Base-by-base conservation (phyloP, 2,329 filamentous ascomycete genomes). In the Aspergillus luchuensis region DNA sequence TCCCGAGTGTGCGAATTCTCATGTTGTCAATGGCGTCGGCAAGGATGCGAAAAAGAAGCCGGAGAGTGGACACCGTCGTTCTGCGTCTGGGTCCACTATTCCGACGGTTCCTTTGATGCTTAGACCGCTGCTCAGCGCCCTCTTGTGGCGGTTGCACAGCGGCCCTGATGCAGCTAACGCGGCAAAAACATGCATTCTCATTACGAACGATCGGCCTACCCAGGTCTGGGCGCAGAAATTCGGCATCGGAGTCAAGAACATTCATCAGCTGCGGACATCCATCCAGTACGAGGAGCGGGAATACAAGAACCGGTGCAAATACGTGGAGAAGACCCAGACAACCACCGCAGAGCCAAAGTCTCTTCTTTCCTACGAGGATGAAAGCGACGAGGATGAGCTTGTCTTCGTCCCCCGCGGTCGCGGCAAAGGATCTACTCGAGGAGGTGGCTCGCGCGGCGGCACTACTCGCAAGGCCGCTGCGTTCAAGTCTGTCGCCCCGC, bases 141-240 rank as follows among this genome's bases (percentile, higher is more conserved):
- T 80, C 8, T 69, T 81, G 21, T 81, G 79, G 79, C 77, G 79
- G 38, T 67, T 81, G 17, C 77, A 81, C 65, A 69, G 64, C 51
- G 65, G 71, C 39, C 68, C 74, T 11, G 69, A 73, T 57, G 69
- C 73, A 11, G 66, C 72, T 5, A 73, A 73, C 36, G 69, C 72
- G 11, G 65, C 72, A 1, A 76, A 76, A 58, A 72, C 69, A 28
- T 76, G 76, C 43, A 80, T 81, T 39, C 69, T 81, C 6, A 74
- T 81, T 25, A 78, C 78, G 45, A 81, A 81, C 54, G 77, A 80
- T 54, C 76, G 74, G 11, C 68, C 70, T 49, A 79, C 76, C 5
- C 78, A 80, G 61, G 64, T 74, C 2, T 79, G 77, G 77, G 79
- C 79, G 5, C 79, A 80, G 63, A 81, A 80, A 58, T 81, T 81